Base-by-base conservation (phyloP, 305 asterid species). In the Fraxinus xanthoxyloides region DNA sequence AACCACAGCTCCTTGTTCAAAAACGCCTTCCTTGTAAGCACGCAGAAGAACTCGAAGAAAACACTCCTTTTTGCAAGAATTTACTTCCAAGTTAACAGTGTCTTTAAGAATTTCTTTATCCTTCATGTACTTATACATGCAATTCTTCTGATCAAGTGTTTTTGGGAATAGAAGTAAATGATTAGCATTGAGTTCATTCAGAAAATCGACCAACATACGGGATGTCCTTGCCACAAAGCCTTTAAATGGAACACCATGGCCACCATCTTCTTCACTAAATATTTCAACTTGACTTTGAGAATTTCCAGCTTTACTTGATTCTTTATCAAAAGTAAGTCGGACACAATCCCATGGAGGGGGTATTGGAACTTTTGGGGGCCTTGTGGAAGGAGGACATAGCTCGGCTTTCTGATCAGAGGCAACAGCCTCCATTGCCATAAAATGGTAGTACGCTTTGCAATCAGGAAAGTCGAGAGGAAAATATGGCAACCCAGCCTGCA, bases 391-490 rank as follows among this genome's bases (percentile, higher is more conserved):
- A 84, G 97, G 93, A 82, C 81, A 79, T 73, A 85, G 88, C 21
- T 30, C 84, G 46, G 86, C 85, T 83, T 90, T 91, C 30, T 87
- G 77, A 80, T 84, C 83, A 82, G 73, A 36, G 59, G 79, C 87
- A 83, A 80, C 84, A 59, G 89, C 88, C 85, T 93, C 93, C 86
- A 80, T 85, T 78, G 79, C 88, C 95, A 91, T 90, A 13, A 85
- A 67, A 72, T 84, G 77, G 6, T 92, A 80, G 83, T 90, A 92
- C 31, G 98, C 94, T 73, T 84, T 84, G 90, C 94, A 88, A 74
- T 96, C 98, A 51, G 98, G 98, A 87, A 91, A 94, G 79, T 94
- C 97, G 4, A 69, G 81, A 77, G 99, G 98, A 80, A 95, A 94
- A 79, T 73, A 88, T 32, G 99, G 94, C 86, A 90, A 87, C 51